A percentile compares a stretch with the other conserved stretches of the same genome.
Evolutionary conservation across 2,329 filamentous ascomycete genomes (phyloP).

Genomic region (Colletotrichum sansevieriae): DNA sequence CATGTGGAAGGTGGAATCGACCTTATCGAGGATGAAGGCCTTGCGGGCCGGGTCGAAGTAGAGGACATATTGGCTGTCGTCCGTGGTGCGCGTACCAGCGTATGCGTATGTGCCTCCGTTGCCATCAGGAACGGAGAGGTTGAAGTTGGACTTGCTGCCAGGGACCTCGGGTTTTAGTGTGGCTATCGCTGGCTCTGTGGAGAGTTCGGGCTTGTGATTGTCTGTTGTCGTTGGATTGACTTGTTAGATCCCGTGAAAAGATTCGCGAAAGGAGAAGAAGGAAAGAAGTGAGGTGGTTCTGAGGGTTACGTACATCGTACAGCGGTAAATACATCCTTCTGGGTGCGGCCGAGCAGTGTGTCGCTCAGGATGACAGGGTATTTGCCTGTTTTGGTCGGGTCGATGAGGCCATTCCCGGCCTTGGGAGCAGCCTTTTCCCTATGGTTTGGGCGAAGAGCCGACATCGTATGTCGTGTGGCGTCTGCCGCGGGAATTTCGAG

Average conservation of each 20-base stretch:
- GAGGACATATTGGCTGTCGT: constrained; percentile 73
- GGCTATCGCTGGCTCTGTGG: constrained; percentile 62
- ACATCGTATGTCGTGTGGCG: constrained; percentile 33
- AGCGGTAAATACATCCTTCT: constrained; percentile 71
- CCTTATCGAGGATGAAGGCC: constrained; percentile 83
- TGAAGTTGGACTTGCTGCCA: constrained; percentile 66
- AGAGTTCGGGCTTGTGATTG: constrained; percentile 71
- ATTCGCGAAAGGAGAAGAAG: neutral
- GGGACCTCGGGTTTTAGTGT: constrained; percentile 65
- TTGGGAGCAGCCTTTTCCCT: constrained; percentile 41
- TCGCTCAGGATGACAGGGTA: constrained; percentile 76
- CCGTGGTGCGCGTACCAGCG: constrained; percentile 69
- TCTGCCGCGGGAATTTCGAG: constrained; percentile 10
- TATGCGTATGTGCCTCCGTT: constrained; percentile 69
- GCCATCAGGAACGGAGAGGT: constrained; percentile 67
- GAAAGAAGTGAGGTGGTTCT: neutral
- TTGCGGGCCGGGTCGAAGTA: constrained; percentile 82
- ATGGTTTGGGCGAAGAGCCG: constrained; percentile 42
- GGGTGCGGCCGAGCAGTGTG: constrained; percentile 67
- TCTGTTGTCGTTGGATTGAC: constrained; percentile 56
- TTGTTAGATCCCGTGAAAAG: neutral
- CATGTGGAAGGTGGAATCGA: constrained; percentile 89
- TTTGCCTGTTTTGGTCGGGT: constrained; percentile 71
- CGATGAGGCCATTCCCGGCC: constrained; percentile 57
- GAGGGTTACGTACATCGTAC: constrained; percentile 65